Base-by-base conservation (phyloP, 2,329 filamentous ascomycete species). In the Trichoderma atroviride region DNA sequence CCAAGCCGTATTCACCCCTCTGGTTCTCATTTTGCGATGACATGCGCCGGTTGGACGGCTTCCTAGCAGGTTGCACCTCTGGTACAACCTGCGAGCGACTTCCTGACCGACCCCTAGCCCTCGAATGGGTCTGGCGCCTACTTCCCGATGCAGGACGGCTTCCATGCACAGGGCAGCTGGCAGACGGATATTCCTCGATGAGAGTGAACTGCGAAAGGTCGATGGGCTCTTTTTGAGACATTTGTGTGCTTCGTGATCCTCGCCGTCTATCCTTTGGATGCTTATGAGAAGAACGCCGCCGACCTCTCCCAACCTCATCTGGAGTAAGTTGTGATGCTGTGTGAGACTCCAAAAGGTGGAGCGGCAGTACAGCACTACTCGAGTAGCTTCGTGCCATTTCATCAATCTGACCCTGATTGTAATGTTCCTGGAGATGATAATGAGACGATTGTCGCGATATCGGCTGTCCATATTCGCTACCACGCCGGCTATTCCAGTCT, bases 161-260 rank as follows among this genome's bases (percentile, higher is more conserved):
- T 16, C 73, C 73, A 65, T 74, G 73, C 6, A 74, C 52, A 4
- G 73, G 73, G 27, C 73, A 74, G 29, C 64, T 73, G 4, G 69
- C 53, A 16, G 73, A 74, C 24, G 71, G 71, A 37, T 73, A 73
- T 22, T 74, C 73, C 57, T 74, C 73, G 47, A 74, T 74, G 40
- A 74, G 61, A 1, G 56, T 40, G 31, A 73, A 74, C 35, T 73
- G 73, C 4, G 73, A 74, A n/a, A 74, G 70, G 58, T 74, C 73
- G n/a, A 74, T 53, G 11, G 67, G 55, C 22, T 71, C 69, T 14
- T 55, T 59, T 2, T 68, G 68, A 19, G 70, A 62, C 24, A 57
- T 53, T 14, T 69, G 67, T 5, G 68, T 68, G 31, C 68, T 70
- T 29, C 68, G 59, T 37, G 58, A 61, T 9, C 60, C 64, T 31